These are phyloP conservation scores for Holtermanniella nyarrowii DNA, from an alignment of 768 basidiomycete species.

Conservation along the genomic window DNA sequence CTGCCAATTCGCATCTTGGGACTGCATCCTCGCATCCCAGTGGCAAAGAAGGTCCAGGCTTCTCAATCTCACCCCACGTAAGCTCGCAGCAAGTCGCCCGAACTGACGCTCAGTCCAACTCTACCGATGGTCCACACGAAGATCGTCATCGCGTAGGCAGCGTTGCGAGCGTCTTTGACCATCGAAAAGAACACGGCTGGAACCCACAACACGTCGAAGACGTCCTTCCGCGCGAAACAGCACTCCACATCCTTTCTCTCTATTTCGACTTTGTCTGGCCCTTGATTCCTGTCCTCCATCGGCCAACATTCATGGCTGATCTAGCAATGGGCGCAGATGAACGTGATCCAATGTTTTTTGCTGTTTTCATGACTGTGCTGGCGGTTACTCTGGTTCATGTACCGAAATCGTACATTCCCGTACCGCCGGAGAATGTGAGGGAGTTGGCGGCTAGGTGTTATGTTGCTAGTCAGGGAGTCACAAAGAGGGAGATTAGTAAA, in stretches of 20 bases:
- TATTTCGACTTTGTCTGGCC: slow-evolving; percentile 54
- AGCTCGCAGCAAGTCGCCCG: background rate
- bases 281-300: slow-evolving; percentile 82
- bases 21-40: background rate
- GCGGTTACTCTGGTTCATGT: slow-evolving; percentile 68
- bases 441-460: background rate
- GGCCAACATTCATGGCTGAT: slow-evolving; percentile 86
- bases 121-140: background rate
- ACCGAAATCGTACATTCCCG: background rate
- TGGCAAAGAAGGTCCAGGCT: background rate
- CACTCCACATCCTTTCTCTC: slow-evolving; percentile 17
- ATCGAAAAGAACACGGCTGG: background rate
- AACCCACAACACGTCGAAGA: slow-evolving; percentile 7
- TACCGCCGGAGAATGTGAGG: background rate
- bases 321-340: slow-evolving; percentile 68
- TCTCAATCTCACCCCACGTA: background rate
- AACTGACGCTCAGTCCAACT: background rate
- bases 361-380: slow-evolving; percentile 52
- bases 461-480: background rate
- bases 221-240: slow-evolving; percentile 17
- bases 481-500: background rate
- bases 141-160: background rate
- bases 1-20: background rate
- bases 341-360: slow-evolving; percentile 31
- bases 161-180: background rate